Percentiles rank a stretch among this genome's conserved stretches.
These are phyloP conservation scores for Globisporangium paddicum DNA, from an alignment of 352 stramenopile genomes.

Conservation along the genomic window DNA sequence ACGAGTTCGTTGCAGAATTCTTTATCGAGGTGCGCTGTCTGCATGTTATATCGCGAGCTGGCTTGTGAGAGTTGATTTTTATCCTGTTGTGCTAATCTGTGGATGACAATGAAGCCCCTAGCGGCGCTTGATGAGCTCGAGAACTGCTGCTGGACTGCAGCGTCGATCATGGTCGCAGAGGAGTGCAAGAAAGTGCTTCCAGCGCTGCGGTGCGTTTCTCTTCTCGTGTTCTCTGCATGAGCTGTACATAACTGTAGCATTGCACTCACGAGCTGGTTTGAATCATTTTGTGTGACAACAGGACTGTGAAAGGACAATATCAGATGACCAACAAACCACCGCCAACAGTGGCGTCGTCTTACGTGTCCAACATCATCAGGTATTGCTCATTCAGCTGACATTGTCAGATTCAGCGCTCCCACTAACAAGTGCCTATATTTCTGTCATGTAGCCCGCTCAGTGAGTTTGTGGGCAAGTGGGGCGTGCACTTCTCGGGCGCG, in stretches of 20 bases:
- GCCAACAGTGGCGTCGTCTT: conserved; percentile 62
- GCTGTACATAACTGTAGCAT: background rate
- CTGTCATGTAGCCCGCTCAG: conserved; percentile 42
- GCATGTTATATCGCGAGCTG: too few species aligned
- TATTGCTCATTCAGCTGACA: conserved; percentile 12
- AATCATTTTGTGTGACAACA: conserved; percentile 15
- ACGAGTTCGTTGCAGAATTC: conserved; percentile 41
- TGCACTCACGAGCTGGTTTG: background rate
- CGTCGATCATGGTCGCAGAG: conserved; percentile 49
- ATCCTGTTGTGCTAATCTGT: too few species aligned
- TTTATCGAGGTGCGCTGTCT: conserved; percentile 34
- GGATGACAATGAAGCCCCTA: conserved; percentile 27
- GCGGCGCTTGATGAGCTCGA: conserved; percentile 38
- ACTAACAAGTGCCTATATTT: too few species aligned
- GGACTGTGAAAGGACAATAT: conserved; percentile 86
- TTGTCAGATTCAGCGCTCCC: too few species aligned
- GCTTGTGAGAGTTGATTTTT: too few species aligned
- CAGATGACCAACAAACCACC: conserved; percentile 88
- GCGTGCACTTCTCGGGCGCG: conserved; percentile 35
- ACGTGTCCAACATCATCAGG: conserved; percentile 73
- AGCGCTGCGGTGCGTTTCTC: conserved; percentile 51
- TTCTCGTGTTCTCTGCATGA: background rate
- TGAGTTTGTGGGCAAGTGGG: conserved; percentile 74
- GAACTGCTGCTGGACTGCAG: conserved; percentile 56
- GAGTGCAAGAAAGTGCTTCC: conserved; percentile 87